phyloP scores from a whole-genome alignment of 2,329 filamentous ascomycete species.

The Alternaria viburni region DNA sequence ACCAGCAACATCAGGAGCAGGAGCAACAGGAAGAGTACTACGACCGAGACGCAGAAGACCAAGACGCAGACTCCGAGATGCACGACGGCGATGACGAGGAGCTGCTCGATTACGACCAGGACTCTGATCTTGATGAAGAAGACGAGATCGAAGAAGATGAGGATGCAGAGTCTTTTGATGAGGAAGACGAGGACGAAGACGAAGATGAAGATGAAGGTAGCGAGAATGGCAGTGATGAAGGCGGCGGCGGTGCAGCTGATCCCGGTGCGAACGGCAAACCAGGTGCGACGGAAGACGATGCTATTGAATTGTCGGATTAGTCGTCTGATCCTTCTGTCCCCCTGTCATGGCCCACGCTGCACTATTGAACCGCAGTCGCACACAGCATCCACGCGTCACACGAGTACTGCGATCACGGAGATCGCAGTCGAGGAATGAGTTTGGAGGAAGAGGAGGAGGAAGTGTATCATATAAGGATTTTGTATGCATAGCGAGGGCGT shows the following conservation, averaged over 20 bases:
- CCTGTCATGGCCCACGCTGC: neutral
- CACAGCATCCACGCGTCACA: too few relatives aligned
- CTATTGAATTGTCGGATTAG: conserved; percentile 44
- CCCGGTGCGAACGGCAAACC: neutral
- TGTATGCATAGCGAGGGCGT: conserved; percentile 1
- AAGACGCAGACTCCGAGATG: conserved; percentile 22
- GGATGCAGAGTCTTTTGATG: neutral
- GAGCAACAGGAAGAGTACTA: neutral
- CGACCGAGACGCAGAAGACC: neutral
- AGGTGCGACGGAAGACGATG: conserved; percentile 42
- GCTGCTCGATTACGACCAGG: conserved; percentile 5
- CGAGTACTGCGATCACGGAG: too few relatives aligned
- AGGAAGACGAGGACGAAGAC: conserved; percentile 11
- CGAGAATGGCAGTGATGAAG: conserved; percentile 8
- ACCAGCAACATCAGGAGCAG: neutral
- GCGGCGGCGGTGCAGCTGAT: neutral
- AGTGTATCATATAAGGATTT: neutral
- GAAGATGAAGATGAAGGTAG: conserved; percentile 21
- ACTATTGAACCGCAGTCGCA: neutral
- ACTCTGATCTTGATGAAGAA: conserved; percentile 2
- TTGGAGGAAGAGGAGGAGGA: neutral
- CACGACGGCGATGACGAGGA: conserved; percentile 17
- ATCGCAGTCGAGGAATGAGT: neutral
- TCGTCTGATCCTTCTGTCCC: neutral
- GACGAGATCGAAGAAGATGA: conserved; percentile 10